Evolutionary conservation across 2,329 filamentous ascomycete genomes (phyloP).

Genomic region (Monosporascus sp.): DNA sequence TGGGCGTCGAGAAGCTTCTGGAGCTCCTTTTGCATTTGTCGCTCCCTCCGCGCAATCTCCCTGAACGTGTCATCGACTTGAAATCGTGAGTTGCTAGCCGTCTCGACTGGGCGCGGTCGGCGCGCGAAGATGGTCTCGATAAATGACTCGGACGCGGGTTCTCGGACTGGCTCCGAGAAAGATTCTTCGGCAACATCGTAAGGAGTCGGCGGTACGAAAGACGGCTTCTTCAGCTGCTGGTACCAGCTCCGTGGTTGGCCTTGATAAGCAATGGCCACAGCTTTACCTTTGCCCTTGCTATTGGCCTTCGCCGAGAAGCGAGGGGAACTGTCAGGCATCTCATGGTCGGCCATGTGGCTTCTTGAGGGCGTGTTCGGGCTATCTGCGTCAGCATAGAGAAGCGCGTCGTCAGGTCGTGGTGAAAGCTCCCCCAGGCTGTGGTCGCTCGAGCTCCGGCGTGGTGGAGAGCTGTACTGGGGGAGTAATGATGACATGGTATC

Average conservation of each 20-base stretch:
- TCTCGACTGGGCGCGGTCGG: slow-evolving; percentile 9
- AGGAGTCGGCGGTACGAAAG: slow-evolving; percentile 7
- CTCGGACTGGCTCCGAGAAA: slow-evolving; percentile 10
- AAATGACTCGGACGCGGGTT: slow-evolving; percentile 14
- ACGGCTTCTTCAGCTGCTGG: slow-evolving; percentile 2
- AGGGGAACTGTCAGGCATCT: neutral
- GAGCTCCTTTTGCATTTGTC: slow-evolving; percentile 50
- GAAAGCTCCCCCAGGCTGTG: slow-evolving; percentile 26
- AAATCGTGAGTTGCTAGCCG: slow-evolving; percentile 7
- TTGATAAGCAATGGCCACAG: slow-evolving; percentile 14
- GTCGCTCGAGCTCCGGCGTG: slow-evolving; percentile 14
- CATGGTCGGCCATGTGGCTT: neutral
- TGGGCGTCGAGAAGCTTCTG: slow-evolving; percentile 56
- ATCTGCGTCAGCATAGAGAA: slow-evolving; percentile 15
- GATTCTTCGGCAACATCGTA: slow-evolving; percentile 18
- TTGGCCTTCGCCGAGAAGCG: neutral
- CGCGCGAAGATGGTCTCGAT: slow-evolving; percentile 23
- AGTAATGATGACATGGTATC: slow-evolving; percentile 17
- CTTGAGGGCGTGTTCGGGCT: slow-evolving; percentile 1
- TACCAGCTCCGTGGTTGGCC: slow-evolving; percentile 2
- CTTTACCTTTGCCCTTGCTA: slow-evolving; percentile 12
- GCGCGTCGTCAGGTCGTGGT: slow-evolving; percentile 22
- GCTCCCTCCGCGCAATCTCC: slow-evolving; percentile 38
- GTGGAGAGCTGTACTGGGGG: slow-evolving; percentile 15
- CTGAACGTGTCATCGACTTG: slow-evolving; percentile 25